Conservation (phyloP, 23 red algal species). For the Gracilaria domingensis region DNA sequence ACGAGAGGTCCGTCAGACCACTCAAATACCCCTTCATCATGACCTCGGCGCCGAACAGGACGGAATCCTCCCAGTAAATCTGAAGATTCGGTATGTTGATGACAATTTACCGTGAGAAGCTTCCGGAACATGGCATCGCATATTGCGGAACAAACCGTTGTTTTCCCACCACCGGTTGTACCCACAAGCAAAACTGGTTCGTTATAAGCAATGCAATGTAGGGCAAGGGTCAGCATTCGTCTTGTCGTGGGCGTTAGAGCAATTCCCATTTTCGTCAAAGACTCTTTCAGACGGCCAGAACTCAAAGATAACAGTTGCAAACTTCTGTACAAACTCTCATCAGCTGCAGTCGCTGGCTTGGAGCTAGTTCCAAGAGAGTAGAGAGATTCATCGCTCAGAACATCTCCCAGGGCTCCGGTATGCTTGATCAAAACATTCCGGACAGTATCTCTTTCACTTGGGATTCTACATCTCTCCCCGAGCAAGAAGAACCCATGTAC, state of each 20-base stretch:
- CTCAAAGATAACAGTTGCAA: slow-evolving; percentile 21
- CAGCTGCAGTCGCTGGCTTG: background rate
- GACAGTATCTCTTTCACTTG: slow-evolving; percentile 55
- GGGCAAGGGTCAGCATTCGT: slow-evolving; percentile 74
- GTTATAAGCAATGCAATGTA: slow-evolving; percentile 47
- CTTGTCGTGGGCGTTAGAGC: slow-evolving; percentile 63
- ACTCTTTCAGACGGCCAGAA: background rate
- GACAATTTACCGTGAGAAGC: slow-evolving; percentile 83
- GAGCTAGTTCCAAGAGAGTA: slow-evolving; percentile 20
- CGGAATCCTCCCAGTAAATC: slow-evolving; percentile 93
- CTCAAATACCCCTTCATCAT: slow-evolving; percentile 60
- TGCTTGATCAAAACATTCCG: slow-evolving; percentile 51
- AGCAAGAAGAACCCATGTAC: slow-evolving; percentile 89
- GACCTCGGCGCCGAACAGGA: slow-evolving; percentile 25
- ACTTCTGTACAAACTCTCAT: slow-evolving; percentile 39
- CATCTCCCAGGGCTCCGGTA: slow-evolving; percentile 27
- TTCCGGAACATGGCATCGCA: slow-evolving; percentile 33
- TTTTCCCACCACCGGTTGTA: slow-evolving; percentile 95
- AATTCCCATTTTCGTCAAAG: slow-evolving; percentile 38
- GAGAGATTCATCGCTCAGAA: slow-evolving; percentile 39
- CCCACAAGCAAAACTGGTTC: slow-evolving; percentile 94
- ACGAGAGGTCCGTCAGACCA: slow-evolving; percentile 93
- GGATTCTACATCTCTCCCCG: slow-evolving; percentile 75
- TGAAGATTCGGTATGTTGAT: slow-evolving; percentile 90
- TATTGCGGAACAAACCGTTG: slow-evolving; percentile 68